A percentile compares a stretch with the other conserved stretches of the same genome.
These are phyloP conservation scores for Aspergillus arachidicola DNA, from an alignment of 2,329 filamentous ascomycete species.

Conservation along the genomic window DNA sequence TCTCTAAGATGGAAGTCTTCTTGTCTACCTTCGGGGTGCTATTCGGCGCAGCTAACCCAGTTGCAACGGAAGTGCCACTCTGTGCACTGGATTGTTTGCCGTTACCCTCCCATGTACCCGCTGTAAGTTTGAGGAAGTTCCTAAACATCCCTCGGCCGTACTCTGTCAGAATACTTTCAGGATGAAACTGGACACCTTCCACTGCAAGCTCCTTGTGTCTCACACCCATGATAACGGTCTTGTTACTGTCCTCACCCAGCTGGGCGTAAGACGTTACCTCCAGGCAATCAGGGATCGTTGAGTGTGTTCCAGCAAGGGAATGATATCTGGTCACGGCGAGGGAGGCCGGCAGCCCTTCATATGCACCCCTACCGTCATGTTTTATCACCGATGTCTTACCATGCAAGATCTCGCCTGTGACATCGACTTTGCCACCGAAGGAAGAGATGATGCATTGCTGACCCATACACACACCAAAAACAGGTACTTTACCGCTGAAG, in stretches of 20 bases:
- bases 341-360: conserved; percentile 74
- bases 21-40: conserved; percentile 48
- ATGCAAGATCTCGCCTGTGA: conserved; percentile 93
- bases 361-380: conserved; percentile 92
- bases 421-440: conserved; percentile 87
- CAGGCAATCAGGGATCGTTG: conserved; percentile 80
- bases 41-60: conserved; percentile 19
- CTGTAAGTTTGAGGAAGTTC: conserved; percentile 86
- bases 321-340: conserved; percentile 94
- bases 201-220: conserved; percentile 87
- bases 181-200: conserved; percentile 98
- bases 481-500: conserved; percentile 91
- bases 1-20: conserved; percentile 83
- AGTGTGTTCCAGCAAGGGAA: conserved; percentile 88
- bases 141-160: conserved; percentile 86
- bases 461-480: conserved; percentile 98
- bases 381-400: conserved; percentile 91
- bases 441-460: conserved; percentile 97
- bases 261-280: conserved; percentile 91
- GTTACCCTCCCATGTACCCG: conserved; percentile 90
- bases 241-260: conserved; percentile 67
- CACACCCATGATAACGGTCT: conserved; percentile 93
- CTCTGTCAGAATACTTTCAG: conserved; percentile 92
- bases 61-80: conserved; percentile 19
- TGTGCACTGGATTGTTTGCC: conserved; percentile 42